phyloP scores from a whole-genome alignment of 139 green algal genomes.

The Zygnema cylindricum region DNA sequence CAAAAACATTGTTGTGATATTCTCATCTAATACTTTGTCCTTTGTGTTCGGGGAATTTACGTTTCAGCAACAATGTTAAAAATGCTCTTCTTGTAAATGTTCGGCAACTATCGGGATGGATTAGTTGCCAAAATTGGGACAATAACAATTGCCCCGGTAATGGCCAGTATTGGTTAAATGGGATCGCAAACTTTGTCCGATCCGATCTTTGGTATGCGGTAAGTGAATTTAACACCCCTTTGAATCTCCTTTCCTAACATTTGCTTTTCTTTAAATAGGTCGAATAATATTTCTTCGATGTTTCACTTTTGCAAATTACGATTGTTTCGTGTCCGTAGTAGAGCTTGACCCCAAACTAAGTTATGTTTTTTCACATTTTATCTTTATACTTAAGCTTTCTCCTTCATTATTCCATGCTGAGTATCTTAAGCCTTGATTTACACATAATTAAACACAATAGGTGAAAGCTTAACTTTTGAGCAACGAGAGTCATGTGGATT shows the following conservation, averaged over 20 bases:
- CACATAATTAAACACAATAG: too few species aligned
- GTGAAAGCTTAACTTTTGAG: too few species aligned
- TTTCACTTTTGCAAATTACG: background rate
- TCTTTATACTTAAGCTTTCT: too few species aligned
- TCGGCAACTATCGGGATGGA: constrained; percentile 12
- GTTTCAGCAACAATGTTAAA: background rate
- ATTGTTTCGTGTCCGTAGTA: too few species aligned
- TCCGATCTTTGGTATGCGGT: background rate
- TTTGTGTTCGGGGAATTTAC: background rate
- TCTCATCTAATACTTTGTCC: background rate
- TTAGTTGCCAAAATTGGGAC: constrained; percentile 23
- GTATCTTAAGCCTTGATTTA: too few species aligned
- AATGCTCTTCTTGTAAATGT: background rate
- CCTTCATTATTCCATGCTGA: too few species aligned
- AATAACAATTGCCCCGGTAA: background rate
- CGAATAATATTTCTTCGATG: background rate
- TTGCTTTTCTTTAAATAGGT: too few species aligned
- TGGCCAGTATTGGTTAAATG: background rate
- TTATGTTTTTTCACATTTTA: too few species aligned
- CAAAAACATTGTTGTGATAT: background rate
- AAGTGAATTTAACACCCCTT: background rate
- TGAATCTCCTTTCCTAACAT: background rate
- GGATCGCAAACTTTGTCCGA: background rate
- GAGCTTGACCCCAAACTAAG: too few species aligned
- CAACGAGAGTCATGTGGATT: too few species aligned